Conservation (phyloP, 306 rosid species). For the Rubus parviflorus region DNA sequence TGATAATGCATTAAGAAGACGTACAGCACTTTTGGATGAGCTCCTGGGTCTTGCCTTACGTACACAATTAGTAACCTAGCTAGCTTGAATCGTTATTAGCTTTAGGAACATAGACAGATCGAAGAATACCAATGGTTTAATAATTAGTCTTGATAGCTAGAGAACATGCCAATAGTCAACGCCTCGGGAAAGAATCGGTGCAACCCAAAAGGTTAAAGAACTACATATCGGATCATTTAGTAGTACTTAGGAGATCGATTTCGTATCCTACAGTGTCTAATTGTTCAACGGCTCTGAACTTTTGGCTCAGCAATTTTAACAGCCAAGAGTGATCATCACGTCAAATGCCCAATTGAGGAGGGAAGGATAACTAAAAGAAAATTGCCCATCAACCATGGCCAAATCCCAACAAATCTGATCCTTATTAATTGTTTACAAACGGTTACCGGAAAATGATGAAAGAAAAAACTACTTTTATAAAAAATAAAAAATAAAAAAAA, state of each 20-base stretch:
- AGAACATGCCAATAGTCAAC: neutral
- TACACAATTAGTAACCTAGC: too few species aligned
- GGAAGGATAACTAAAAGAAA: too few species aligned
- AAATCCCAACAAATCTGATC: neutral
- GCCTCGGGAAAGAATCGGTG: neutral
- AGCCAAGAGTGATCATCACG: neutral
- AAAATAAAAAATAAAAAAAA: neutral
- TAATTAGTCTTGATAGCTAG: too few species aligned
- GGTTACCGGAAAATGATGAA: neutral
- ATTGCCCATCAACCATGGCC: too few species aligned
- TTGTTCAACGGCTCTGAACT: neutral
- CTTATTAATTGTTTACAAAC: neutral
- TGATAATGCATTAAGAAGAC: too few species aligned
- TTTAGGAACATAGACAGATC: too few species aligned
- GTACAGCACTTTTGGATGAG: too few species aligned
- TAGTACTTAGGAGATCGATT: neutral
- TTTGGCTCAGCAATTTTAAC: neutral
- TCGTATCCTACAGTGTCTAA: neutral
- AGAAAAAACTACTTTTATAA: neutral
- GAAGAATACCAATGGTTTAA: too few species aligned
- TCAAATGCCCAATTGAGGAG: neutral
- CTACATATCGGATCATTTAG: neutral
- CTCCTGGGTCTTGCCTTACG: too few species aligned
- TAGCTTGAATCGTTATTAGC: too few species aligned
- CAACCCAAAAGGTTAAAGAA: neutral